Evolutionary conservation across 2,329 filamentous ascomycete genomes (phyloP).

Genomic region (Pseudogymnoascus sp.): DNA sequence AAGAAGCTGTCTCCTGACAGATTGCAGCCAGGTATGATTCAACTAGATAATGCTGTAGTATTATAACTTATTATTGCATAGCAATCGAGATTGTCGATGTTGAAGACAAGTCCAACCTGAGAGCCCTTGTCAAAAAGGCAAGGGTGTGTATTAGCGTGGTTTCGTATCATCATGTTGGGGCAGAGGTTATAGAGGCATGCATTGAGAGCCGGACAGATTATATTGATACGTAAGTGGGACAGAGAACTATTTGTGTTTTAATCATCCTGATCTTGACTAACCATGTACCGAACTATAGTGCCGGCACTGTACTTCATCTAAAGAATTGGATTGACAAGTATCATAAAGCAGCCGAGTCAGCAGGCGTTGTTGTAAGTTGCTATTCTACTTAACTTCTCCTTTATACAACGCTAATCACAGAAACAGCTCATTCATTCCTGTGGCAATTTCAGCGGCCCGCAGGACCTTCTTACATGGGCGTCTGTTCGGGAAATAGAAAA

Average conservation of each 20-base stretch:
- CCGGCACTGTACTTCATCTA: conserved; percentile 14
- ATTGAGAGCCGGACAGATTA: conserved; percentile 21
- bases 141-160: conserved; percentile 40
- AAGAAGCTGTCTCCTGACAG: conserved; percentile 62
- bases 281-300: neutral
- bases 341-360: conserved; percentile 18
- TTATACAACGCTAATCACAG: neutral
- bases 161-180: conserved; percentile 18
- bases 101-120: conserved; percentile 36
- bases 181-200: conserved; percentile 19
- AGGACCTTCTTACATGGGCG: neutral
- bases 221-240: conserved; percentile 19
- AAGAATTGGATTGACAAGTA: conserved; percentile 17
- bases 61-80: conserved; percentile 20
- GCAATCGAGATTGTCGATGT: conserved; percentile 46
- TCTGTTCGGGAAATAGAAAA: neutral
- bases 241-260: neutral
- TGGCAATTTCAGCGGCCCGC: neutral
- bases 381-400: neutral
- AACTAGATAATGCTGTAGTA: too few species aligned
- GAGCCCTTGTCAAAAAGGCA: conserved; percentile 46
- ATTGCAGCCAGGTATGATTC: conserved; percentile 52
- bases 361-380: conserved; percentile 17
- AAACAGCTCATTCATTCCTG: neutral
- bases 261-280: neutral